Base-by-base conservation (phyloP, 139 green algal genomes). In the Prasinococcaceae sp. region DNA sequence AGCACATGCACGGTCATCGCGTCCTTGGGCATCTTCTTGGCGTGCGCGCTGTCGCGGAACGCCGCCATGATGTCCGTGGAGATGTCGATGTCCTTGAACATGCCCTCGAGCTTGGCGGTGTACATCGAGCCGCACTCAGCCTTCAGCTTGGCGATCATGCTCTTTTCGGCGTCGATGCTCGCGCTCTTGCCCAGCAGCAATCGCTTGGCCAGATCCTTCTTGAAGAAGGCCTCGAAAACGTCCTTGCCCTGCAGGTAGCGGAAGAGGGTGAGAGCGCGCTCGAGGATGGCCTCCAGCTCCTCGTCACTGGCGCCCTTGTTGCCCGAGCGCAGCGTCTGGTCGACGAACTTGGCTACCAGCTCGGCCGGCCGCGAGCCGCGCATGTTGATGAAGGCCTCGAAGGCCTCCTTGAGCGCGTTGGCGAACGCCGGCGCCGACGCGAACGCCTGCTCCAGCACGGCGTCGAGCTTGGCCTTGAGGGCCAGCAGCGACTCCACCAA, bases 181-280 rank as follows among this genome's bases (percentile, higher is more conserved):
- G 81, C 76, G 44, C 60, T 83, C 56, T 81, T 79, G 4, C 76
- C 76, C 50, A 97, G 74, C 23, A 76, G 58, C 51, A 76, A 30
- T 17, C 90, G 80, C 70, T 94, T 94, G n/a, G 90, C 83, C 26
- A 98, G 74, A 60, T 97, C 85, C 63, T 92, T 89, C 72, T 99
- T 99, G 81, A 97, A 99, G 54, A 97, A 99, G 1, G 86, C 90
- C 73, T 99, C 90, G 61, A 99, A 99, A 26, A 96, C 86, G 58
- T 99, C 90, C 76, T 99, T 99, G 55, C 88, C 90, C 79, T 94
- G 76, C 33, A 94, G 85, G 60, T 83, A 88, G 23, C 85, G 58
- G 72, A 97, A 97, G 9, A 97, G 72, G 40, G 83, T 68, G 17
- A 99, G 75, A 14, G 80, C 81, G 5, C 70, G 63, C 57, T 98